phyloP scores from a whole-genome alignment of 73 alveolate genomes.

The Paraurostyla sp. region DNA sequence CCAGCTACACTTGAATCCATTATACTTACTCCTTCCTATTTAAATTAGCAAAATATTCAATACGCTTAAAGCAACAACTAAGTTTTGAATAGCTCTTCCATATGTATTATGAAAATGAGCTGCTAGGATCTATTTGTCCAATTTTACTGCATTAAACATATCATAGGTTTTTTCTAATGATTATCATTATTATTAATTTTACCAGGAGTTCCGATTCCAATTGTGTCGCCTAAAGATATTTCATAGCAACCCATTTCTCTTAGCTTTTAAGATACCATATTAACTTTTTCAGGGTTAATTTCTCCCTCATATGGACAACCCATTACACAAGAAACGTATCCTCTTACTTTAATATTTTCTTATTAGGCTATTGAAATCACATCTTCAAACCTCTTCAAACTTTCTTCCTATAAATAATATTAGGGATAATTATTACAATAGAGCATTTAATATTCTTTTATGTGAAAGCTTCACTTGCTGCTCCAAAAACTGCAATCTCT shows the following conservation, averaged over 20 bases:
- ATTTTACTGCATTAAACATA: slow-evolving; percentile 74
- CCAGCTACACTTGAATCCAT: slow-evolving; percentile 96
- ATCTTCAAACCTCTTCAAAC: slow-evolving; percentile 83
- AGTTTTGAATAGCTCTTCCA: slow-evolving; percentile 88
- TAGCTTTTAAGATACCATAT: slow-evolving; percentile 72
- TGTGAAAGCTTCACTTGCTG: slow-evolving; percentile 94
- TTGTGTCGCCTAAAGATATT: slow-evolving; percentile 95
- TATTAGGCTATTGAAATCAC: slow-evolving; percentile 83
- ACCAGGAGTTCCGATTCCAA: slow-evolving; percentile 94
- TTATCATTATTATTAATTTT: neutral
- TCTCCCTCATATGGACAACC: slow-evolving; percentile 97
- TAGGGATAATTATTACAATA: slow-evolving; percentile 61
- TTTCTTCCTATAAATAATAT: slow-evolving; percentile 76
- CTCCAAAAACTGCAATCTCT: slow-evolving; percentile 94
- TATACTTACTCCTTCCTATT: slow-evolving; percentile 84
- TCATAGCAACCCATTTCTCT: slow-evolving; percentile 95
- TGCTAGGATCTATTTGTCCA: slow-evolving; percentile 84
- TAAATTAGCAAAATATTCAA: neutral
- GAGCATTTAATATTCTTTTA: slow-evolving; percentile 92
- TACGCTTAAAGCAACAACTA: slow-evolving; percentile 86
- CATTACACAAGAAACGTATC: slow-evolving; percentile 93
- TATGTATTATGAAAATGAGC: slow-evolving; percentile 95
- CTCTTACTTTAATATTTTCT: slow-evolving; percentile 85
- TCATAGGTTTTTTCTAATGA: slow-evolving; percentile 66
- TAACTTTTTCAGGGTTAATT: slow-evolving; percentile 80